A percentile compares a stretch with the other conserved stretches of the same genome.
These are phyloP conservation scores for Pleurotus eryngii DNA, from an alignment of 768 basidiomycete genomes.

Conservation along the genomic window DNA sequence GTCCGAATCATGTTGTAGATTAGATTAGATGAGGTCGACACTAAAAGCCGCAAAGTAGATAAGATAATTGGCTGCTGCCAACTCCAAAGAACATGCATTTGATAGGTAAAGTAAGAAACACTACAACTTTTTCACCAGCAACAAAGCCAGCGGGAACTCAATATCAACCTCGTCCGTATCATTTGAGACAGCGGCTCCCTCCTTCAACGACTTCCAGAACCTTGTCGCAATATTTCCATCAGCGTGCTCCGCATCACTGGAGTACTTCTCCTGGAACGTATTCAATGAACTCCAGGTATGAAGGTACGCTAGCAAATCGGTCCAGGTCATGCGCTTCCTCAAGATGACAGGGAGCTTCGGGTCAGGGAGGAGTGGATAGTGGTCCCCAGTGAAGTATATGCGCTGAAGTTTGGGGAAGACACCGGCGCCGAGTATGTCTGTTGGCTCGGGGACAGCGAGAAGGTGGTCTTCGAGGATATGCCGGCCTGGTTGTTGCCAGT, in stretches of 20 bases:
- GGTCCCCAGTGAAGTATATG: constrained; percentile 52
- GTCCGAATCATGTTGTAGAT: too few relatives aligned
- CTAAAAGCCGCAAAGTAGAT: too few relatives aligned
- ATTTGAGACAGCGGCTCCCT: constrained; percentile 29
- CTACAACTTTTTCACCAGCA: constrained; percentile 30
- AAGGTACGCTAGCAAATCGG: constrained; percentile 63
- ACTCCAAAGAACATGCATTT: too few relatives aligned
- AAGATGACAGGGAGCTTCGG: constrained; percentile 46
- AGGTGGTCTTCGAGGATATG: constrained; percentile 71
- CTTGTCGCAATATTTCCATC: constrained; percentile 66
- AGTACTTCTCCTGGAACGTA: constrained; percentile 60
- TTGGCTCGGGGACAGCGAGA: constrained; percentile 60
- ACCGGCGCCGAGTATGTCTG: constrained; percentile 24
- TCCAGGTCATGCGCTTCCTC: constrained; percentile 59
- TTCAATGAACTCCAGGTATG: constrained; percentile 70
- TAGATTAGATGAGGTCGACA: too few relatives aligned
- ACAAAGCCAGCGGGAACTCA: constrained; percentile 50
- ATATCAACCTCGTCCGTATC: constrained; percentile 38
- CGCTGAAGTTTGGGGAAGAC: constrained; percentile 43
- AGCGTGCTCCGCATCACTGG: constrained; percentile 43
- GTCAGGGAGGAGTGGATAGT: constrained; percentile 36
- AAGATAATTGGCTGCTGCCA: not conserved
- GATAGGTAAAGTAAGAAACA: too few relatives aligned
- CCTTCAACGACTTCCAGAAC: constrained; percentile 55
- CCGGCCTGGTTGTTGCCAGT: constrained; percentile 82